A percentile compares a stretch with the other conserved stretches of the same genome.
Evolutionary conservation across 106 monocot species (phyloP).

Genomic region (Phalaenopsis aphrodite): DNA sequence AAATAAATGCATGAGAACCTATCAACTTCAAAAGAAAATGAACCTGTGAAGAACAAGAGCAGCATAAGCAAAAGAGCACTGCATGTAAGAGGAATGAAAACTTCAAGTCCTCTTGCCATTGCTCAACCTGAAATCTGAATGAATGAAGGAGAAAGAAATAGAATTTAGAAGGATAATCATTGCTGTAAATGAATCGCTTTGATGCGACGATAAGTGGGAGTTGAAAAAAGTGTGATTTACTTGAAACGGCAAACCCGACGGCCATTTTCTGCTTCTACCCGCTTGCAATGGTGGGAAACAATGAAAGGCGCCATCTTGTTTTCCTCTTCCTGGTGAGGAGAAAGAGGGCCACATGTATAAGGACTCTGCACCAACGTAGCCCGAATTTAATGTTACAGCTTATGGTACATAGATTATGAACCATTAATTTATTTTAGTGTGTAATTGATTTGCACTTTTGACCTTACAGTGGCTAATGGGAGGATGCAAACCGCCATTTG

Average conservation of each 20-base stretch:
- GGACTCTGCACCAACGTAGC: too few relatives aligned
- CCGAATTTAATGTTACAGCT: too few relatives aligned
- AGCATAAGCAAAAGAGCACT: neutral
- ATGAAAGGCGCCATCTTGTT: too few relatives aligned
- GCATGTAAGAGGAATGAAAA: neutral
- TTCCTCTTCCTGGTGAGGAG: too few relatives aligned
- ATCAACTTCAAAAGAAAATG: neutral
- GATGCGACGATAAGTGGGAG: neutral
- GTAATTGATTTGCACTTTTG: too few relatives aligned
- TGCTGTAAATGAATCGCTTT: neutral
- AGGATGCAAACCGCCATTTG: too few relatives aligned
- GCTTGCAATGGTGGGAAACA: too few relatives aligned
- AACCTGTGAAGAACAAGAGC: neutral
- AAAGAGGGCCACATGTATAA: too few relatives aligned
- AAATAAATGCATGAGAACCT: neutral
- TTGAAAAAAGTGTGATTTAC: neutral
- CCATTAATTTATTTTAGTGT: too few relatives aligned
- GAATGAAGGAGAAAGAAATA: neutral
- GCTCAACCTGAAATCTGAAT: neutral
- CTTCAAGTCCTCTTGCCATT: neutral
- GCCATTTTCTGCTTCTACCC: neutral
- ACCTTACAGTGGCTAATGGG: too few relatives aligned
- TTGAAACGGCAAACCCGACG: neutral
- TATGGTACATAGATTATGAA: too few relatives aligned
- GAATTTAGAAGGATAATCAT: neutral